These are phyloP conservation scores for Aspergillus sclerotiicarbonarius DNA, from an alignment of 495 filamentous ascomycete genomes.

Conservation along the genomic window DNA sequence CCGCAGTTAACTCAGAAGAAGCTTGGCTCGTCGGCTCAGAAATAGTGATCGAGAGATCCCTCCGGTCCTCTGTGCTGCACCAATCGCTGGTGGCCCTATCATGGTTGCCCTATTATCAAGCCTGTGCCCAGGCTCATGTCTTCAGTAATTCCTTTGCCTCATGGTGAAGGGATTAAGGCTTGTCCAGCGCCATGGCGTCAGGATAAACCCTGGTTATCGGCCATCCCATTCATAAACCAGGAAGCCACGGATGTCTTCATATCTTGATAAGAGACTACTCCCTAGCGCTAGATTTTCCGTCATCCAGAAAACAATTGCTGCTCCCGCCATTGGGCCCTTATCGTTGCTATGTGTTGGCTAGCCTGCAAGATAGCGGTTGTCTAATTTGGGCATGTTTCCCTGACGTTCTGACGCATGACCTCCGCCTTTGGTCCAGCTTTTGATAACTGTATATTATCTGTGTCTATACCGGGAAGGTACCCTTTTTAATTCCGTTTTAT, in stretches of 20 bases:
- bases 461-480: not conserved
- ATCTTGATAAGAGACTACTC: not conserved
- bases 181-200: not conserved
- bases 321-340: slow-evolving; percentile 11
- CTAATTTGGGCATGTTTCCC: not conserved
- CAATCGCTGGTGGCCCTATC: not conserved
- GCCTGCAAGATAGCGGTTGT: slow-evolving; percentile 9
- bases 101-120: not conserved
- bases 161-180: not conserved
- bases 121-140: not conserved
- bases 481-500: not conserved
- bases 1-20: slow-evolving; percentile 36
- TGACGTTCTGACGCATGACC: not conserved
- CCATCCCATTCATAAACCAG: not conserved
- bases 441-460: not conserved
- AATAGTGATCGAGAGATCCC: slow-evolving; percentile 11
- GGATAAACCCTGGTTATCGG: not conserved
- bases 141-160: not conserved
- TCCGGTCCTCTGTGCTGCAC: not conserved
- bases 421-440: not conserved
- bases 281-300: slow-evolving; percentile 15
- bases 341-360: slow-evolving; percentile 13
- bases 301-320: slow-evolving; percentile 9
- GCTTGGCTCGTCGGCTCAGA: slow-evolving; percentile 3
- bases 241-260: not conserved